phyloP scores from a whole-genome alignment of 352 stramenopile species.

The Globisporangium carolinianum region DNA sequence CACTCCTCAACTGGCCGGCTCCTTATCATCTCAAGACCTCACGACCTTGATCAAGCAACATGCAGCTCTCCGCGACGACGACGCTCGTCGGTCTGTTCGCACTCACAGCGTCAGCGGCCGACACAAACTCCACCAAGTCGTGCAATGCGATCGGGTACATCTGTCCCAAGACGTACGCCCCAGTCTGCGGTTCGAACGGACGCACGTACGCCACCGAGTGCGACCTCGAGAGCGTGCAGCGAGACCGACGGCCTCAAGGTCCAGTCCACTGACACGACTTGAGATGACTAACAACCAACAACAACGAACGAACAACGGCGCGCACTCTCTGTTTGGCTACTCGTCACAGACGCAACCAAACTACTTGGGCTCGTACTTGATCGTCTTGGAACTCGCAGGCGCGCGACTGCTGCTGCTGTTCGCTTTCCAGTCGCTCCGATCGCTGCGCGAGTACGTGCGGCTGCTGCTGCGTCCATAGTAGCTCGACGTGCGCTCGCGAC shows the following conservation, averaged over 20 bases:
- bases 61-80: no score
- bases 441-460: slow-evolving; percentile 7
- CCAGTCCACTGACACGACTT: neutral
- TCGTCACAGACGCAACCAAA: no score
- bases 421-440: slow-evolving; percentile 5
- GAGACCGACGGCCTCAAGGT: neutral
- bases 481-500: slow-evolving; percentile 16
- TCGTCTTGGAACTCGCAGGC: slow-evolving; percentile 2
- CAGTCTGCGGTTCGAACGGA: slow-evolving; percentile 20
- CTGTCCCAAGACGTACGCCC: neutral
- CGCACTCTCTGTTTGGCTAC: no score
- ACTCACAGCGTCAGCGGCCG: neutral
- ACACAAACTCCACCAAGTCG: neutral
- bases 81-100: neutral
- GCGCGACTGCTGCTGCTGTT: slow-evolving; percentile 1
- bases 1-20: no score
- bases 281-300: no score
- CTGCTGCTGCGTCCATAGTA: slow-evolving; percentile 8
- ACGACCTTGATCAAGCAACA: no score
- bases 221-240: neutral
- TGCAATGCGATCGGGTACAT: neutral
- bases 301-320: no score
- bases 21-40: no score
- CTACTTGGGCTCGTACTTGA: slow-evolving; percentile 3
- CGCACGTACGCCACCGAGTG: slow-evolving; percentile 18